Base-by-base conservation (phyloP, 2,329 filamentous ascomycete genomes). In the Fusarium aywerte region DNA sequence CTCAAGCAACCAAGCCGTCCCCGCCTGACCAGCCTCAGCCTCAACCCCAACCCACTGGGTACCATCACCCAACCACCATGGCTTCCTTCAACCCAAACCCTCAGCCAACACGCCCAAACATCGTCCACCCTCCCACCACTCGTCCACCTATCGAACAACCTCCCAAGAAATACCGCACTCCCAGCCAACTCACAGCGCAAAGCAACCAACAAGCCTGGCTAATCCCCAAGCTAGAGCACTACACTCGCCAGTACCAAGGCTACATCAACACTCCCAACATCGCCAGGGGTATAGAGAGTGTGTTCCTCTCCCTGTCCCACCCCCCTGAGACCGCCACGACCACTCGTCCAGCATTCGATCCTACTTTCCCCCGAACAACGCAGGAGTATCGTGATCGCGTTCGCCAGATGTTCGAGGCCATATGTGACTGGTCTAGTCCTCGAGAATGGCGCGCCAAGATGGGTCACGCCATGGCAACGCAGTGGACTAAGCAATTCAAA, bases 381-480 rank as follows among this genome's bases (percentile, higher is more conserved):
- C 36, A 51, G 0, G 40, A 65, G 11, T 68, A 63, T 8, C 12
- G 59, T 5, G 12, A 7, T 3, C 39, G 58, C 4, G 21, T 70
- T 13, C 59, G 54, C 4, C 40, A 69, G 7, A 53, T 67, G 3
- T 73, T 72, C 15, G 67, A 67, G 1, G 68, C 70, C 21, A 65
- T 72, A 15, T 68, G 62, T 18, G 70, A 73, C 50, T 67, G 62
- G 59, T 58, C 68, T 6, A 49, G 48, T 15, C n/a, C 21, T 1
- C 21, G 42, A 5, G 68, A 65, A n/a, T 73, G 70, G 70, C 57
- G 69, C 3, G 60, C 54, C 10, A 70, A 58, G 33, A 69, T 73
- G 70, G 65, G 70, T 0, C 54, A 56, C 11, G 36, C 45, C 1
- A 45, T 48, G 8, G 44, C 54, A 21, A 44, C 33, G 29, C 27